A percentile compares a stretch with the other conserved stretches of the same genome.
These are phyloP conservation scores for Hypoxylon fragiforme DNA, from an alignment of 495 filamentous ascomycete genomes.

Conservation along the genomic window DNA sequence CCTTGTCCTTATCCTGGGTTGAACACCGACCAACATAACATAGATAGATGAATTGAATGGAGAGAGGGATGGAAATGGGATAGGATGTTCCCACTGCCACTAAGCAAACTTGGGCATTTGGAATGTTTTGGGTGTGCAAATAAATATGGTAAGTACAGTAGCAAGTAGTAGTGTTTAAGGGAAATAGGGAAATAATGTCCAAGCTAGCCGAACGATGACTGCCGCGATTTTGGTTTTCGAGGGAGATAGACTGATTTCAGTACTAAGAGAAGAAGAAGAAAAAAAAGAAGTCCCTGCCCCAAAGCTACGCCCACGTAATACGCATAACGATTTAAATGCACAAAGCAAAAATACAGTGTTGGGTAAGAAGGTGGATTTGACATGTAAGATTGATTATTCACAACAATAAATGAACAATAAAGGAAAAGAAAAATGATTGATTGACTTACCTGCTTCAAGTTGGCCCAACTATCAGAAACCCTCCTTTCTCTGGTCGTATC, in stretches of 20 bases:
- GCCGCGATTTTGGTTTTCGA: neutral
- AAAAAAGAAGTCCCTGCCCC: neutral
- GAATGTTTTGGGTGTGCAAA: conserved; percentile 7
- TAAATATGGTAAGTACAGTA: too few species aligned
- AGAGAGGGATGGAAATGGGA: neutral
- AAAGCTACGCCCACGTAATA: neutral
- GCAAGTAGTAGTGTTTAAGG: too few species aligned
- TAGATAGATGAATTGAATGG: neutral
- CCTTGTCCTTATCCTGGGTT: conserved; percentile 12
- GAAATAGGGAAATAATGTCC: neutral
- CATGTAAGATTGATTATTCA: neutral
- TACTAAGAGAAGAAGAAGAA: too few species aligned
- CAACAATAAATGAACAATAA: neutral
- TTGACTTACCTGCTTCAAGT: conserved; percentile 37
- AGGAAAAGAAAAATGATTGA: too few species aligned
- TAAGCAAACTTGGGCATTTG: conserved; percentile 30
- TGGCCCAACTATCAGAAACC: conserved; percentile 49
- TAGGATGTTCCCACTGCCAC: conserved; percentile 19
- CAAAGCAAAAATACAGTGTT: neutral
- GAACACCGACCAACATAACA: conserved; percentile 10
- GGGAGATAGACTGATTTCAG: too few species aligned
- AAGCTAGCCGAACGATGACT: neutral
- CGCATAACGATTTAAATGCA: neutral
- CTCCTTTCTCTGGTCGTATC: conserved; percentile 53
- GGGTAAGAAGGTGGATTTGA: neutral